Percentiles rank a stretch among this genome's conserved stretches.
phyloP scores from a whole-genome alignment of 1,284 basidiomycete species.

The Apiotrichum akiyoshidainum region DNA sequence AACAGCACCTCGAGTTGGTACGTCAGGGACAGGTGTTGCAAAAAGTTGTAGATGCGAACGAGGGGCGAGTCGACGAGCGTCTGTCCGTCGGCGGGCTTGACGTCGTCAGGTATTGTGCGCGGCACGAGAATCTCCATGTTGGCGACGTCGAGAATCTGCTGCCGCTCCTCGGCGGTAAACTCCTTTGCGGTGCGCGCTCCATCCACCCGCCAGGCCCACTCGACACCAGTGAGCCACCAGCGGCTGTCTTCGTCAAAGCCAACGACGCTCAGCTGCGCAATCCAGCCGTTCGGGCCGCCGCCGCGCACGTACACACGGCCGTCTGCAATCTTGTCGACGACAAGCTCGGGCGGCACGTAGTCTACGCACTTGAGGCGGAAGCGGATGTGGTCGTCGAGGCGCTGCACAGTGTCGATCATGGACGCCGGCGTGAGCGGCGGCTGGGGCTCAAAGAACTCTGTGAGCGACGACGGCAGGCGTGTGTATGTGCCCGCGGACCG shows the following conservation, averaged over 20 bases:
- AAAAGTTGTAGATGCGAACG: conserved; percentile 40
- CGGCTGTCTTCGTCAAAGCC: conserved; percentile 38
- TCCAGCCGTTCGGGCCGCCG: conserved; percentile 33
- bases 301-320: conserved; percentile 37
- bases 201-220: conserved; percentile 40
- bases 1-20: conserved; percentile 44
- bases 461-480: conserved; percentile 35
- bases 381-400: conserved; percentile 39
- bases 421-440: conserved; percentile 29
- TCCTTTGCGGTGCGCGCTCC: conserved; percentile 10
- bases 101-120: conserved; percentile 11
- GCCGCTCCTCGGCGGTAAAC: conserved; percentile 34
- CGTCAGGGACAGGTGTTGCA: conserved; percentile 44
- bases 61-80: conserved; percentile 38
- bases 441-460: conserved; percentile 34
- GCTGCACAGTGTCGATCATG: conserved; percentile 32
- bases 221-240: conserved; percentile 46
- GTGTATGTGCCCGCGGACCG: conserved; percentile 34
- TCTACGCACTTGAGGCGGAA: conserved; percentile 43
- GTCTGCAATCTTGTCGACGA: conserved; percentile 35
- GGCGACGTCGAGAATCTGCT: conserved; percentile 41
- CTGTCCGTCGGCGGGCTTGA: conserved; percentile 3
- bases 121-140: conserved; percentile 38
- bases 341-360: conserved; percentile 40
- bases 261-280: conserved; percentile 38